phyloP scores from a whole-genome alignment of 257 asterid species.

The Dorcoceras hygrometricum region DNA sequence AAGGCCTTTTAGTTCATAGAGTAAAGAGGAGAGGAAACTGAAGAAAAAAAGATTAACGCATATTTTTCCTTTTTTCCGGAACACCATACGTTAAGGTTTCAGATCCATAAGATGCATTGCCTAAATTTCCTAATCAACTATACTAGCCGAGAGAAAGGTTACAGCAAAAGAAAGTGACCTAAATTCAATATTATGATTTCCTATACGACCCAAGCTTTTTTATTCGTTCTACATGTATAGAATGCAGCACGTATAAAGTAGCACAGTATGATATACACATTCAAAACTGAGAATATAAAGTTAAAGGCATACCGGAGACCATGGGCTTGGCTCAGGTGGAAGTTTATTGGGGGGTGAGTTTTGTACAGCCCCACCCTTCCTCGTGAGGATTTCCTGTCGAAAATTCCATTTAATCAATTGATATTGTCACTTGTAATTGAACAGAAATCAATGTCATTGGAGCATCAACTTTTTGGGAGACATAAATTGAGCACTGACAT shows the following conservation, averaged over 20 bases:
- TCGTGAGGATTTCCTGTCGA: slow-evolving; percentile 73
- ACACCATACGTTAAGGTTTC: background rate
- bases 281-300: slow-evolving; percentile 24
- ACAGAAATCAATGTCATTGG: slow-evolving; percentile 19
- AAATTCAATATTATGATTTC: background rate
- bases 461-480: background rate
- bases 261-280: slow-evolving; percentile 13
- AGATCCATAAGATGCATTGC: background rate
- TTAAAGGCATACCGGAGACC: slow-evolving; percentile 85
- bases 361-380: slow-evolving; percentile 87
- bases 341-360: slow-evolving; percentile 89
- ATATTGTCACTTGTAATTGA: slow-evolving; percentile 6
- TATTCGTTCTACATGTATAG: slow-evolving; percentile 5
- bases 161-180: slow-evolving; percentile 10
- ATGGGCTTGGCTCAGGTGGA: slow-evolving; percentile 85
- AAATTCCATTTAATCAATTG: slow-evolving; percentile 23
- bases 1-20: background rate
- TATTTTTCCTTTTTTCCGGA: background rate
- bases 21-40: background rate
- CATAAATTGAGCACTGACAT: background rate
- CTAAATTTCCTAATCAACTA: slow-evolving; percentile 4
- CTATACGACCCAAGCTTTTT: slow-evolving; percentile 2
- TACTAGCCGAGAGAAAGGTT: background rate
- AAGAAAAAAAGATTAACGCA: background rate
- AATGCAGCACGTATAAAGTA: background rate